A percentile compares a stretch with the other conserved stretches of the same genome.
Conservation (phyloP, 257 asterid genomes). For the Scutellaria barbata region DNA sequence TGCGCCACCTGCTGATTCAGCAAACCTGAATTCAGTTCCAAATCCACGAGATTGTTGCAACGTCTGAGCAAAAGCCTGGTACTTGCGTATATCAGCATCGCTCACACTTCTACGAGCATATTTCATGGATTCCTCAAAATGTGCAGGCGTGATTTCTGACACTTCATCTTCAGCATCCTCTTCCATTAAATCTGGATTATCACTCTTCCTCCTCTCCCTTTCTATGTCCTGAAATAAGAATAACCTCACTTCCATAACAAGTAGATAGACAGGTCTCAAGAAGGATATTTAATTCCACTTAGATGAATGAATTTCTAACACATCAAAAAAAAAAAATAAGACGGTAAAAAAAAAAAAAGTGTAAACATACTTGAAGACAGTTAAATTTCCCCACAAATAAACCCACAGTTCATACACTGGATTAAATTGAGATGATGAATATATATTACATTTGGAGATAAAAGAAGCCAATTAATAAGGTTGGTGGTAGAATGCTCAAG, state of each 20-base stretch:
- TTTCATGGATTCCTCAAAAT: conserved; percentile 76
- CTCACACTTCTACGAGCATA: conserved; percentile 69
- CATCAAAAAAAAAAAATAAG: background rate
- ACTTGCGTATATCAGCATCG: conserved; percentile 64
- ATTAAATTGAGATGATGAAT: background rate
- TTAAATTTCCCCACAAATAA: background rate
- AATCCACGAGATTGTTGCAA: conserved; percentile 72
- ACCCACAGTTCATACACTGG: background rate
- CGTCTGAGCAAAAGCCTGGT: conserved; percentile 70
- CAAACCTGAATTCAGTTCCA: conserved; percentile 55
- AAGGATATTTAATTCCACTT: background rate
- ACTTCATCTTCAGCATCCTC: conserved; percentile 61
- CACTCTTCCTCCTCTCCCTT: conserved; percentile 51
- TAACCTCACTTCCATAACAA: background rate
- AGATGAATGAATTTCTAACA: background rate
- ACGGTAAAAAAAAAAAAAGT: background rate
- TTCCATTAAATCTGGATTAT: conserved; percentile 64
- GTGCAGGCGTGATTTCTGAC: conserved; percentile 59
- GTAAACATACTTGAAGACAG: background rate
- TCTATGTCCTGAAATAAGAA: conserved; percentile 56
- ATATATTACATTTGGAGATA: background rate
- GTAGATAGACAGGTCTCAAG: background rate
- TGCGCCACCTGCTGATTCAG: conserved; percentile 46
- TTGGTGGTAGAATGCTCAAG: background rate
- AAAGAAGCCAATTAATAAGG: background rate